Base-by-base conservation (phyloP, 2,329 filamentous ascomycete genomes). In the Sclerotinia minor region DNA sequence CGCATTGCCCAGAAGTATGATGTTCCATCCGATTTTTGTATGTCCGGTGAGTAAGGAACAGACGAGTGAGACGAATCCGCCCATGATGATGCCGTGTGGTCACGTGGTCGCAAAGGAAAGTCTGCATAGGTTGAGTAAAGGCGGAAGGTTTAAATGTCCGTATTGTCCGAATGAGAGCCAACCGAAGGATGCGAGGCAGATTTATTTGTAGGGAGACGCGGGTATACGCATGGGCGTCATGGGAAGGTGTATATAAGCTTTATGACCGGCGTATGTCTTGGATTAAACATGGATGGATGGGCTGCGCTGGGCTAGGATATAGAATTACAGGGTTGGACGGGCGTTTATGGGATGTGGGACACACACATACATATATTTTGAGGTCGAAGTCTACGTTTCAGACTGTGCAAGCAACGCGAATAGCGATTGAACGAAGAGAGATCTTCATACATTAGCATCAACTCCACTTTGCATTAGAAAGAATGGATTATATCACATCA, bases 31-130 rank as follows among this genome's bases (percentile, higher is more conserved):
- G 67, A 97, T 99, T 76, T 99, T 99, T 77, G 95, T 99, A 53
- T 99, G 95, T 76, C 95, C 95, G 0, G 95, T 99, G 6, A 94
- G 90, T 75, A 98, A 98, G 78, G 95, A 97, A 77, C 95, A 99
- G 79, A 93, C 91, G 0, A 99, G 94, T 0, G 93, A 96, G 75
- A 81, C 84, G 32, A 99, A 99, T 78, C 95, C 95, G 15, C 93
- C 95, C 2, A 96, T 98, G 91, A 95, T 97, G 86, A 88, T 99
- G 76, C 91, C 92, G 0, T 99, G 95, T 76, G 94, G 95, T 7
- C 95, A 99, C 80, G 94, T 97, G 64, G 89, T 99, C 69, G 94
- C 93, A 24, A 86, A 89, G 71, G 94, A 97, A 75, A 93, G 90
- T 45, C 81, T 99, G 63, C 87, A 90, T 69, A 89, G 88, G 75